Base-by-base conservation (phyloP, 768 basidiomycete species). In the Collybia sp. region DNA sequence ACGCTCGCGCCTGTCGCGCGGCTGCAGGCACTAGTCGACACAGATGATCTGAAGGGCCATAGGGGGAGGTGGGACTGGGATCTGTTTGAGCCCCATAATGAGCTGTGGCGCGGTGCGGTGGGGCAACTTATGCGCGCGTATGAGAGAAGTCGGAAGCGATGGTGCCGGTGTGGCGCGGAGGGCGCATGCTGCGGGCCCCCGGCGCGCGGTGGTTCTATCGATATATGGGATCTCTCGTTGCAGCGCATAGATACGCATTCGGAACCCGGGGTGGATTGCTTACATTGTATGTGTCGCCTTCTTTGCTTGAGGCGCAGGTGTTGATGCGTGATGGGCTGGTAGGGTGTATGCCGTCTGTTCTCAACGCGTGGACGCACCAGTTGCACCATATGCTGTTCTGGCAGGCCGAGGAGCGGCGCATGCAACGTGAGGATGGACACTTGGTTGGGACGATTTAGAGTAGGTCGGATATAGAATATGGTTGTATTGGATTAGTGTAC, bases 231-330 rank as follows among this genome's bases (percentile, higher is more conserved):
- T n/a, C 38, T 58, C 18, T 47, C 52, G 13, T 33, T 62, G 25
- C 60, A 62, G 47, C 44, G 60, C 35, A 57, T 57, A 11, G 60
- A 62, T 54, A 58, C 58, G 19, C 60, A 62, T 47, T 55, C 57
- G 12, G 55, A 62, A 31, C 63, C 63, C 6, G 54, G 52, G 12
- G 37, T 45, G 25, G 61, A 64, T 51, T 62, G 60, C 30, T 52
- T 62, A 44, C 60, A 62, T 48, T 62, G 60, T 62, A 48, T 47
- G 60, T 45, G 25, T 25, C 8, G 25, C 25, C 25, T 8, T 8
- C 25, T 8, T 25, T n/a, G n/a, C n/a, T n/a, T n/a, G n/a, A n/a
- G n/a, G n/a, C n/a, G n/a, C n/a, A n/a, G 25, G 30, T 20, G 16
- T 13, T 30, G 30, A 35, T 13, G n/a, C 40, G 18, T 42, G 12